Evolutionary conservation across 495 filamentous ascomycete genomes (phyloP).

Genomic region (Penicillium cosmopolitanum): DNA sequence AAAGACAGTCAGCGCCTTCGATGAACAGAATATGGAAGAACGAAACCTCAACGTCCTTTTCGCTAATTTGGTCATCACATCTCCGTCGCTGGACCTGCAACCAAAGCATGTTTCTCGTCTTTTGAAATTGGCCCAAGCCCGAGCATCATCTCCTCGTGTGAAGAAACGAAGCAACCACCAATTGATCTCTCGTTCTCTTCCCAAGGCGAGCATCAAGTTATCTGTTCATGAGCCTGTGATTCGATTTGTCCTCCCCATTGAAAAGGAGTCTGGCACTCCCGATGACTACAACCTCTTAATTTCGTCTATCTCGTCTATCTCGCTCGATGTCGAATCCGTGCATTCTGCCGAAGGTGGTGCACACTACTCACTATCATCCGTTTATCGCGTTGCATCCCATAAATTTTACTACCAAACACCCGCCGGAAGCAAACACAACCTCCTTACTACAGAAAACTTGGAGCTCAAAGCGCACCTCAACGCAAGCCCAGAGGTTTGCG

Average conservation of each 20-base stretch:
- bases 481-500: conserved; percentile 82
- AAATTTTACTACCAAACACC: conserved; percentile 95
- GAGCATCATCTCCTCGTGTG: conserved; percentile 52
- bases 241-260: conserved; percentile 80
- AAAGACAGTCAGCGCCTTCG: conserved; percentile 82
- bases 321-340: conserved; percentile 89
- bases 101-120: conserved; percentile 88
- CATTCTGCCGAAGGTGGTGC: conserved; percentile 84
- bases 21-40: conserved; percentile 76
- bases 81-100: conserved; percentile 93
- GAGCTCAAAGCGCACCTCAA: conserved; percentile 84
- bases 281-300: conserved; percentile 93
- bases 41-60: conserved; percentile 96
- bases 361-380: conserved; percentile 83
- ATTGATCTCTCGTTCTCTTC: conserved; percentile 86
- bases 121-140: conserved; percentile 68
- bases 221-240: conserved; percentile 96
- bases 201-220: conserved; percentile 92
- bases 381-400: conserved; percentile 82
- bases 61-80: conserved; percentile 93
- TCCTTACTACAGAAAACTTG: conserved; percentile 81
- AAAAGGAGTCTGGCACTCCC: conserved; percentile 58
- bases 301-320: conserved; percentile 88
- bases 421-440: conserved; percentile 76
- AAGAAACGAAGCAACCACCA: conserved; percentile 58